phyloP scores from a whole-genome alignment of 352 stramenopile genomes.

The Aphanomyces stellatus region DNA sequence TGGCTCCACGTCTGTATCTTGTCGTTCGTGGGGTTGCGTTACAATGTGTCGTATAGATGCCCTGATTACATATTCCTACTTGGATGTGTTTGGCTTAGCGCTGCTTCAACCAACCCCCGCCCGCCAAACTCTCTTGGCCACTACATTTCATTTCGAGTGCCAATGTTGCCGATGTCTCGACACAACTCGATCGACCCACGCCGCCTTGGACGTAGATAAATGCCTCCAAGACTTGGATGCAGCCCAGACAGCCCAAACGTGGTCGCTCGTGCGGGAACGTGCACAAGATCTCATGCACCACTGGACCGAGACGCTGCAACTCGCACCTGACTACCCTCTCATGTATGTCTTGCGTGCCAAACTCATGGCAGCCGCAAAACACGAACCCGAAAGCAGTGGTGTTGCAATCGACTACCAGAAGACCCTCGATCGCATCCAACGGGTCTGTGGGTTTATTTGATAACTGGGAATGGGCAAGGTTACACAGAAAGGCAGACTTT shows the following conservation, averaged over 20 bases:
- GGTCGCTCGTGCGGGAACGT: neutral
- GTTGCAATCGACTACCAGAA: no score
- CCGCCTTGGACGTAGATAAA: neutral
- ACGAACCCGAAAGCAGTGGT: no score
- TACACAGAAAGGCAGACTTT: no score
- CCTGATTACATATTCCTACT: constrained; percentile 7
- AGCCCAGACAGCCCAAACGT: neutral
- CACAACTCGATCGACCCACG: neutral
- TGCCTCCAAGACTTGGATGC: neutral
- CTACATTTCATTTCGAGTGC: constrained; percentile 11
- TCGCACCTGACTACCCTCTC: neutral
- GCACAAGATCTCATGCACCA: neutral
- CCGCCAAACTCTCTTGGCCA: neutral
- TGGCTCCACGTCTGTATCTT: constrained; percentile 1
- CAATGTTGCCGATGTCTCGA: neutral
- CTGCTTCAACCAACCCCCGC: neutral
- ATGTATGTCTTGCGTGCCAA: constrained; percentile 7
- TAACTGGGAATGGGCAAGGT: no score
- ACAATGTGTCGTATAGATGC: neutral
- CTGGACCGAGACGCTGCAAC: neutral
- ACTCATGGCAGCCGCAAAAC: neutral
- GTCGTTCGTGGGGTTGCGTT: no score
- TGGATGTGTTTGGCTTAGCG: constrained; percentile 5
- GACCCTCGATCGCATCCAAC: no score
- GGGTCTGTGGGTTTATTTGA: no score